Evolutionary conservation across 345 rosid species (phyloP).

Genomic region (Boechera retrofracta): DNA sequence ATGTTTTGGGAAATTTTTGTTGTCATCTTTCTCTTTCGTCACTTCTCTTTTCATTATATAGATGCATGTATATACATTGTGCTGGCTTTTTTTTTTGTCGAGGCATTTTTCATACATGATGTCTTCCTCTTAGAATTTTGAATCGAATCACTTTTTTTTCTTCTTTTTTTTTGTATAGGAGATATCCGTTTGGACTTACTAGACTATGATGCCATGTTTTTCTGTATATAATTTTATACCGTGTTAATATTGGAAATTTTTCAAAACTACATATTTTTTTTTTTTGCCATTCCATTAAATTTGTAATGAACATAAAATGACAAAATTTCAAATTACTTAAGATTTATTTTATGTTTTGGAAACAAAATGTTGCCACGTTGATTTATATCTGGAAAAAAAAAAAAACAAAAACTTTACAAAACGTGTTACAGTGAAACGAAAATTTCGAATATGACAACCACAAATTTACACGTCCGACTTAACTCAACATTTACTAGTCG

Average conservation of each 20-base stretch:
- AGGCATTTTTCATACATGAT: not conserved
- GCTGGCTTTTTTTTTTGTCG: not conserved
- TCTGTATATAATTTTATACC: not conserved
- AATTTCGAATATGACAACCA: slow-evolving; percentile 17
- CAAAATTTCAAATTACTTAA: not conserved
- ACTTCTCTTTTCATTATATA: not conserved
- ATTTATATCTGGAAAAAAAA: not conserved
- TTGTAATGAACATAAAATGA: not conserved
- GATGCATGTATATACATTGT: not conserved
- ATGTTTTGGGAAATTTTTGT: not conserved
- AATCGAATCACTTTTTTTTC: not conserved
- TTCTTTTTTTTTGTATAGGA: not conserved
- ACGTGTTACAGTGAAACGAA: not conserved
- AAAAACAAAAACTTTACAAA: not conserved
- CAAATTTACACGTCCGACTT: not conserved
- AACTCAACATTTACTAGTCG: not conserved
- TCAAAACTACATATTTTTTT: not conserved
- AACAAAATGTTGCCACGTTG: not conserved
- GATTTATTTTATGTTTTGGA: not conserved
- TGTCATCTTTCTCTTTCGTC: not conserved
- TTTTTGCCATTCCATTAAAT: not conserved
- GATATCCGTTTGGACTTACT: not conserved
- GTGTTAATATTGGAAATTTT: slow-evolving; percentile 1
- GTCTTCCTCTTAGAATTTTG: not conserved
- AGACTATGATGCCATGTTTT: not conserved